Evolutionary conservation across 495 filamentous ascomycete species (phyloP), one percentile per base, ranked within the genome.

Genomic region (Hapsidospora chrysogenum): DNA sequence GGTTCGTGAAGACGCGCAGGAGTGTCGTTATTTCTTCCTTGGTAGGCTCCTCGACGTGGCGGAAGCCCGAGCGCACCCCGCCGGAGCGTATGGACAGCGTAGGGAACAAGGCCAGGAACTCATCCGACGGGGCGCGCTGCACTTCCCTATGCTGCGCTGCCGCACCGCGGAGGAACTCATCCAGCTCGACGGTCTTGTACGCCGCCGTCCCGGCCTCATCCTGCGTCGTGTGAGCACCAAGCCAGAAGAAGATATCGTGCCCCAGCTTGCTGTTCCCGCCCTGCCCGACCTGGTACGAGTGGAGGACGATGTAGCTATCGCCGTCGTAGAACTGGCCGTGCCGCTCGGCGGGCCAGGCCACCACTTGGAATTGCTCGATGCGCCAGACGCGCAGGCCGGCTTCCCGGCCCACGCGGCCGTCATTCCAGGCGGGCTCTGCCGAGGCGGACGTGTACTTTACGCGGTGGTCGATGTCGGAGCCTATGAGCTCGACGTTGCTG

Each of bases 141-240:
- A n/a, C n/a, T n/a, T n/a, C n/a, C 51, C 42, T 75, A 41, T 77
- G 60, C 40, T 75, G 71, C 6, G 61, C 69, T 6, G 72, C 72
- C 0, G 56, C 54, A 1, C 71, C 70, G 23, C 66, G 60, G 34
- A 77, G 41, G 44, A 68, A 74, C 50, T 77, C 72, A 37, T 77
- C 72, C 25, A 77, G 50, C 46, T 77, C 72, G 16, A 75, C 72
- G 1, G 72, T 72, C 48, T 77, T 77, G 48, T 77, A 77, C 5
- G 72, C 71, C 2, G 72, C 72, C 1, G 67, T 69, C 4, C 72
- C 72, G 4, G 70, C 68, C 43, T 77, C 72, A 41, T 77, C 72
- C 47, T 74, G 70, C 7, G 65, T 60, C 0, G 70, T 74, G 41
- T 72, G 63, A 39, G 46, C 60, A 9, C 70, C 70, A 4, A 74